Percentiles rank a stretch among this genome's conserved stretches.
phyloP scores from a whole-genome alignment of 2,329 filamentous ascomycete genomes.

The Fusarium sp. region DNA sequence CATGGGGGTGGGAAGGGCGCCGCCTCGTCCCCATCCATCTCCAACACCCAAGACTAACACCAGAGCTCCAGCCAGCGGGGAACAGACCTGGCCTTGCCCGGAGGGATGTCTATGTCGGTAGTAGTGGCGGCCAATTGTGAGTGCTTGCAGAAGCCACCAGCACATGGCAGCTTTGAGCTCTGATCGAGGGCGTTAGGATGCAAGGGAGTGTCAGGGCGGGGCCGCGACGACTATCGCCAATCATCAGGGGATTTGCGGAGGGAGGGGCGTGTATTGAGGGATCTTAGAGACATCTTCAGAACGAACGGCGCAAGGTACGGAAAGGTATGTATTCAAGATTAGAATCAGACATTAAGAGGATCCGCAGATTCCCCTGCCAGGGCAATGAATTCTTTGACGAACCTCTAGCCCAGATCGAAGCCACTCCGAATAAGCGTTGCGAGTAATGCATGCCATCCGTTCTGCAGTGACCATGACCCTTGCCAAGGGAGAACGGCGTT shows the following conservation, averaged over 20 bases:
- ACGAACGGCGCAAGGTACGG: conserved; percentile 44
- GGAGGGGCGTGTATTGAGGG: conserved; percentile 39
- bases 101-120: conserved; percentile 44
- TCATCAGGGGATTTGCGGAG: conserved; percentile 38
- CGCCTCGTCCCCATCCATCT: conserved; percentile 6
- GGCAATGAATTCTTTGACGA: conserved; percentile 46
- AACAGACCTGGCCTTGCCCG: conserved; percentile 44
- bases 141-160: conserved; percentile 43
- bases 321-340: conserved; percentile 55
- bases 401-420: conserved; percentile 35
- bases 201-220: conserved; percentile 52
- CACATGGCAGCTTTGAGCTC: conserved; percentile 52
- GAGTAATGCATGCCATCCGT: conserved; percentile 34
- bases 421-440: conserved; percentile 32
- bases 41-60: conserved; percentile 1
- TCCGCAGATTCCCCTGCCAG: conserved; percentile 41
- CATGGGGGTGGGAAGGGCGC: conserved; percentile 44
- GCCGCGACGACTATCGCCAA: conserved; percentile 43
- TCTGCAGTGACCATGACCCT: conserved; percentile 38
- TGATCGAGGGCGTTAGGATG: conserved; percentile 51
- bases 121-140: conserved; percentile 47
- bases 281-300: conserved; percentile 38
- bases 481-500: conserved; percentile 44
- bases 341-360: conserved; percentile 51
- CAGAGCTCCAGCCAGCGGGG: conserved; percentile 37